These are phyloP conservation scores for Jasminum sambac DNA, from an alignment of 257 asterid genomes.

Conservation along the genomic window DNA sequence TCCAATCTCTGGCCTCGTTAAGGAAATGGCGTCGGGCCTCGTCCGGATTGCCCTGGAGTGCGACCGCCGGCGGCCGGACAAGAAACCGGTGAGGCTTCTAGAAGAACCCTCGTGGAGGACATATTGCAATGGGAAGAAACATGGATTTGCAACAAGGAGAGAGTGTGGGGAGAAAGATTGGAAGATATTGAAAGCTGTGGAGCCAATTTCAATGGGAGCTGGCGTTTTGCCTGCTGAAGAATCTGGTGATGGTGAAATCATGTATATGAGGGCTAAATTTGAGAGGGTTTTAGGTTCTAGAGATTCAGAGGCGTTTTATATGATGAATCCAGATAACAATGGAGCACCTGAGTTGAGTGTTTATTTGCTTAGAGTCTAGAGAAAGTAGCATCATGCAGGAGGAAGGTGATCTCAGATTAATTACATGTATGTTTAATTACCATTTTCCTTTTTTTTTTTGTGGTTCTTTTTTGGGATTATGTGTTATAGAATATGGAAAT, in stretches of 20 bases:
- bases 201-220: conserved; percentile 60
- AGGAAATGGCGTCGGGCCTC: conserved; percentile 51
- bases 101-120: conserved; percentile 55
- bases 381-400: neutral
- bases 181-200: conserved; percentile 47
- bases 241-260: conserved; percentile 37
- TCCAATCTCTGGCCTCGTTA: conserved; percentile 50
- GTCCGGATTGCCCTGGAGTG: conserved; percentile 58
- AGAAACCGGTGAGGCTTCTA: conserved; percentile 22
- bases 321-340: conserved; percentile 62
- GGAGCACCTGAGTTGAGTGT: conserved; percentile 62
- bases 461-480: neutral
- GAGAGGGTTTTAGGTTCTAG: conserved; percentile 60
- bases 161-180: conserved; percentile 45
- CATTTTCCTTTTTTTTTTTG: neutral
- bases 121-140: conserved; percentile 50
- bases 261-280: conserved; percentile 64
- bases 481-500: conserved; percentile 5
- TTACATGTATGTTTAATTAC: conserved; percentile 5
- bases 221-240: conserved; percentile 46
- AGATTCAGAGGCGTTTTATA: conserved; percentile 63
- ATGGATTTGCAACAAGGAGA: conserved; percentile 43
- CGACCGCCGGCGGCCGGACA: conserved; percentile 39
- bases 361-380: conserved; percentile 50
- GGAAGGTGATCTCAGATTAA: neutral